These are phyloP conservation scores for Botryotinia narcissicola DNA, from an alignment of 2,329 filamentous ascomycete species.

Conservation along the genomic window DNA sequence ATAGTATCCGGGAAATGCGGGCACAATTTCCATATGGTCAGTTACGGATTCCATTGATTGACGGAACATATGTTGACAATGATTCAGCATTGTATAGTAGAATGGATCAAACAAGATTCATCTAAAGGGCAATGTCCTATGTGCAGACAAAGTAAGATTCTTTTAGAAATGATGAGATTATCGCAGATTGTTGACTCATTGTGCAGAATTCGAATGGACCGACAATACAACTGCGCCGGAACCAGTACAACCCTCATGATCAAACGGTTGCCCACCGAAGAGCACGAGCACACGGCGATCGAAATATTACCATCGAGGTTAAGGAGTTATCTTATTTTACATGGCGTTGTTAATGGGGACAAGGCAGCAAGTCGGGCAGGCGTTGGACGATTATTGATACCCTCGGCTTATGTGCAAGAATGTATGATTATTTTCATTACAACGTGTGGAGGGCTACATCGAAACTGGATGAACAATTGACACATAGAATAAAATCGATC, in stretches of 20 bases:
- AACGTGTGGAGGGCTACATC: not conserved
- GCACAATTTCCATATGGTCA: conserved; percentile 95
- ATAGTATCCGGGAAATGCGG: conserved; percentile 93
- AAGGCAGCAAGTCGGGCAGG: not conserved
- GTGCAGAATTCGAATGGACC: conserved; percentile 19
- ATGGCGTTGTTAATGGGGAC: not conserved
- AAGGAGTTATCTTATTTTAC: not conserved
- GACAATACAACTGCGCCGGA: conserved; percentile 11
- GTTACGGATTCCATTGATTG: conserved; percentile 26
- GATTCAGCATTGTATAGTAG: conserved; percentile 82
- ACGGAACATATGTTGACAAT: conserved; percentile 11
- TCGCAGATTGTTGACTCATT: not conserved
- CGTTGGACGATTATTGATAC: conserved; percentile 17
- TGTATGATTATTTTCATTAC: not conserved
- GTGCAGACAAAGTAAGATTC: conserved; percentile 80
- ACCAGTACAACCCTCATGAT: not conserved
- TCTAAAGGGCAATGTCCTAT: conserved; percentile 95
- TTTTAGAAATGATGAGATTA: no score
- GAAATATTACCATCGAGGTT: not conserved
- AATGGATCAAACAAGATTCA: conserved; percentile 94
- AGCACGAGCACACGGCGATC: not conserved
- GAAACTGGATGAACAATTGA: not conserved
- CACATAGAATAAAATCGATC: not conserved
- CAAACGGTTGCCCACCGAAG: not conserved
- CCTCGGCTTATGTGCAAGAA: conserved; percentile 4